These are phyloP conservation scores for Wickerhamomyces rabaulensis DNA, from an alignment of 805 yeast species.

Conservation along the genomic window DNA sequence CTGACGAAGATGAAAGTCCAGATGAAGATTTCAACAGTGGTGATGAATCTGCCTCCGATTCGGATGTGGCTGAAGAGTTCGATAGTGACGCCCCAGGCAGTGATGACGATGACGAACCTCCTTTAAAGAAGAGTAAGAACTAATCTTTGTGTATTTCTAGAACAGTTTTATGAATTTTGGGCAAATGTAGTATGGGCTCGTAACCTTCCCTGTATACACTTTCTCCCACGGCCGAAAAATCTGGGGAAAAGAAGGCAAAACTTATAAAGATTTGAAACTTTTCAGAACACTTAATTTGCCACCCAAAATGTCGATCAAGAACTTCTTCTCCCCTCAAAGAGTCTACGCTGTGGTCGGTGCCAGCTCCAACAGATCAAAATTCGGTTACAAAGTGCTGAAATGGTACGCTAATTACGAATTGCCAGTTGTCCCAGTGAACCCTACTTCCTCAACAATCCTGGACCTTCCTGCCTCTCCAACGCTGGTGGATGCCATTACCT, in stretches of 20 bases:
- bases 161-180: neutral
- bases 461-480: slow-evolving; percentile 34
- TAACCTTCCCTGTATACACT: neutral
- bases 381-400: slow-evolving; percentile 60
- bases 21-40: slow-evolving; percentile 77
- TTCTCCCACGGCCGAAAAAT: too few relatives aligned
- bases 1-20: slow-evolving; percentile 73
- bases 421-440: slow-evolving; percentile 65
- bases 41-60: slow-evolving; percentile 71
- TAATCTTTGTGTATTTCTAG: slow-evolving; percentile 1
- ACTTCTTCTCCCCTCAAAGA: slow-evolving; percentile 49
- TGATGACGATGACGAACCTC: slow-evolving; percentile 22
- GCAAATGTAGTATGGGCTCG: neutral
- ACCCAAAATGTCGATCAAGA: slow-evolving; percentile 23
- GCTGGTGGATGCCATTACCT: slow-evolving; percentile 25
- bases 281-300: neutral
- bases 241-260: neutral
- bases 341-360: slow-evolving; percentile 71
- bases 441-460: slow-evolving; percentile 42
- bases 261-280: neutral
- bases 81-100: slow-evolving; percentile 20
- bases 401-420: slow-evolving; percentile 61
- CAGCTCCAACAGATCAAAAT: slow-evolving; percentile 54
- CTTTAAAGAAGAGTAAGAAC: slow-evolving; percentile 31
- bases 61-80: slow-evolving; percentile 26